These are phyloP conservation scores for Gastrolobium bilobum DNA, from an alignment of 306 rosid species.

Conservation along the genomic window DNA sequence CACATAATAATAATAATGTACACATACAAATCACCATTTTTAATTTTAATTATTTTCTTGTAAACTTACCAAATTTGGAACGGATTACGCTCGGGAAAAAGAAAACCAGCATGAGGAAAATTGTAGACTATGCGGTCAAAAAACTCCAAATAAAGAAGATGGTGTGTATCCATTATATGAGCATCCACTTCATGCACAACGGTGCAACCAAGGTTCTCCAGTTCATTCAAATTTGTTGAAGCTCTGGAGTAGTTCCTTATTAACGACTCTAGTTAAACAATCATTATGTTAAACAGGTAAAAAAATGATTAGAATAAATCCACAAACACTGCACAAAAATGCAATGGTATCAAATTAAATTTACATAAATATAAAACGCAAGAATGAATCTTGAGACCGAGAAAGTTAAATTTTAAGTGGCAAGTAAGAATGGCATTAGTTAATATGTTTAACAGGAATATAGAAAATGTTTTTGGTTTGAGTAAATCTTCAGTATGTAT, in stretches of 20 bases:
- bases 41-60: neutral
- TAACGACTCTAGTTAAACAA: neutral
- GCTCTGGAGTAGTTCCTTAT: neutral
- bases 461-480: too few relatives aligned
- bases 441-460: too few relatives aligned
- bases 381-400: too few relatives aligned
- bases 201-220: conserved; percentile 28
- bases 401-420: too few relatives aligned
- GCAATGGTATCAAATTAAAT: neutral
- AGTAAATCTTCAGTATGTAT: too few relatives aligned
- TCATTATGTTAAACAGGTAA: neutral
- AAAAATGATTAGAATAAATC: neutral
- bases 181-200: conserved; percentile 45
- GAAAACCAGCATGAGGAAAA: conserved; percentile 54
- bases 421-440: too few relatives aligned
- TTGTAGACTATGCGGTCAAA: conserved; percentile 51
- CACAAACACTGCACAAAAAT: neutral
- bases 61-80: neutral
- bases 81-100: fast-evolving
- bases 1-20: neutral
- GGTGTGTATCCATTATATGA: conserved; percentile 38
- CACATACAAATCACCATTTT: too few relatives aligned
- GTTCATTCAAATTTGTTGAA: neutral
- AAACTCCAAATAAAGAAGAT: neutral
- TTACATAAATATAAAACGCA: too few relatives aligned